A percentile compares a stretch with the other conserved stretches of the same genome.
phyloP scores from a whole-genome alignment of 169 alveolate species.

The Plasmodium adleri region DNA sequence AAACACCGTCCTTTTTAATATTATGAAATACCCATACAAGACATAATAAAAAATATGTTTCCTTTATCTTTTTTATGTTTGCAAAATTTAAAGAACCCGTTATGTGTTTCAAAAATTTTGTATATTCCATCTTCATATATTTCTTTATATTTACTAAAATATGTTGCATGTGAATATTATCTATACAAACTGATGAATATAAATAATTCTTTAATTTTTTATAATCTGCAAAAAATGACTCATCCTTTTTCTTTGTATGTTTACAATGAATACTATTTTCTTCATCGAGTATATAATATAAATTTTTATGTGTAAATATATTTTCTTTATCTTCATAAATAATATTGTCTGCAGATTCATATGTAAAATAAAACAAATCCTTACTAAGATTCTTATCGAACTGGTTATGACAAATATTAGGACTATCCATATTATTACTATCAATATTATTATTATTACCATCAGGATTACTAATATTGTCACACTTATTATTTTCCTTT shows the following conservation, averaged over 20 bases:
- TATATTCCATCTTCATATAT: slow-evolving; percentile 32
- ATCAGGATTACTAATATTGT: too few relatives aligned
- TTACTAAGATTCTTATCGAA: too few relatives aligned
- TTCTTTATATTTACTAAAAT: slow-evolving; percentile 25
- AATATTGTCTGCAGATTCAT: background rate
- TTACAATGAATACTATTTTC: too few relatives aligned
- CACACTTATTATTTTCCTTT: background rate
- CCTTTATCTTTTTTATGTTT: slow-evolving; percentile 10
- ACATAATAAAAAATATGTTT: slow-evolving; percentile 46
- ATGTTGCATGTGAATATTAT: slow-evolving; percentile 4
- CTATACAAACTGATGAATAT: background rate
- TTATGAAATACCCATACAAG: slow-evolving; percentile 20
- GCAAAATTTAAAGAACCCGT: slow-evolving; percentile 18
- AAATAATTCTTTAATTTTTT: slow-evolving; percentile 19
- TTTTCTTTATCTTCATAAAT: slow-evolving; percentile 8
- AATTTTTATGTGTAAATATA: slow-evolving; percentile 25
- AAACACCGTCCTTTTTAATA: slow-evolving; percentile 51
- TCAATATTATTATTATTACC: too few relatives aligned
- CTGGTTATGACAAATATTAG: too few relatives aligned
- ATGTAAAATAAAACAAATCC: background rate
- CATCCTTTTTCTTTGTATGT: too few relatives aligned
- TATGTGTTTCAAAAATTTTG: slow-evolving; percentile 14
- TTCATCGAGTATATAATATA: slow-evolving; percentile 1
- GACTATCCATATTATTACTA: too few relatives aligned
- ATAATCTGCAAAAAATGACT: background rate